Percentiles rank a stretch among this genome's conserved stretches.
phyloP scores from a whole-genome alignment of 768 basidiomycete species.

The Tephrocybe sp. region DNA sequence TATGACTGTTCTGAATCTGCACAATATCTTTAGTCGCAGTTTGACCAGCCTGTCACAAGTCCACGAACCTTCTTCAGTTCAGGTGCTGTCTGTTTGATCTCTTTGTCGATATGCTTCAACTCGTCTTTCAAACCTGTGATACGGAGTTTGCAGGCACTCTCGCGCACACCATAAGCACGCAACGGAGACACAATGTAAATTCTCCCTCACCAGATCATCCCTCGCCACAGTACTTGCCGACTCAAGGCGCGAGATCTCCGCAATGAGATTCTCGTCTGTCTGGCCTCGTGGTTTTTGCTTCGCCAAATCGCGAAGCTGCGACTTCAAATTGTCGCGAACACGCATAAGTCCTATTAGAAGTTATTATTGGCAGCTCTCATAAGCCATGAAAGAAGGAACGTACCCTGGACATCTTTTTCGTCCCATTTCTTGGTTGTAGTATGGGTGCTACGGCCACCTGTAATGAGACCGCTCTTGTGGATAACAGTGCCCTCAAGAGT shows the following conservation, averaged over 20 bases:
- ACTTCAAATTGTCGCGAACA: conserved; percentile 66
- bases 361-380: not conserved
- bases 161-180: conserved; percentile 5
- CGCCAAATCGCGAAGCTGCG: conserved; percentile 78
- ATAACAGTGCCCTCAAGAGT: conserved; percentile 96
- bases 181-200: not conserved
- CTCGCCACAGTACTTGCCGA: conserved; percentile 69
- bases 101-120: conserved; percentile 74
- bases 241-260: conserved; percentile 79
- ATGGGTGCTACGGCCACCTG: conserved; percentile 86
- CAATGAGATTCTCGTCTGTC: conserved; percentile 76
- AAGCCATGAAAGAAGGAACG: not conserved
- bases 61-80: conserved; percentile 66
- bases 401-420: conserved; percentile 90
- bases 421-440: conserved; percentile 87
- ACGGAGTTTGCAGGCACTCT: conserved; percentile 78
- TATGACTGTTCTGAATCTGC: conserved; percentile 59
- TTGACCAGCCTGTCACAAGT: not conserved
- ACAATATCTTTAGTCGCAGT: not conserved
- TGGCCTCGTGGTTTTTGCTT: conserved; percentile 84
- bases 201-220: conserved; percentile 74
- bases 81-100: conserved; percentile 63
- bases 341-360: conserved; percentile 44
- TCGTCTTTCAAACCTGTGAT: conserved; percentile 82
- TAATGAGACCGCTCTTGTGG: conserved; percentile 96